These are phyloP conservation scores for Metarhizium guizhouense DNA, from an alignment of 2,329 filamentous ascomycete species.

Conservation along the genomic window DNA sequence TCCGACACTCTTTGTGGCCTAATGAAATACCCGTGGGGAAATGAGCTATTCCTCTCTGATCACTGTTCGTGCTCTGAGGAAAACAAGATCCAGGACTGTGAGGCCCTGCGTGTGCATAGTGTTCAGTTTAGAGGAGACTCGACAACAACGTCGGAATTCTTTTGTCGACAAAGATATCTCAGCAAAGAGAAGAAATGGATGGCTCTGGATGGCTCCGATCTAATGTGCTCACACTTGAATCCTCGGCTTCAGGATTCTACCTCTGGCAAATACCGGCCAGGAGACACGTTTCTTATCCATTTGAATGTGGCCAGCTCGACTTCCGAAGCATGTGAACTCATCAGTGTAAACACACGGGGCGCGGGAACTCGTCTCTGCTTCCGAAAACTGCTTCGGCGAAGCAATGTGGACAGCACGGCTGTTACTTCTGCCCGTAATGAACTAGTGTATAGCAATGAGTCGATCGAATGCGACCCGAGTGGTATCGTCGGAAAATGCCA, in stretches of 20 bases:
- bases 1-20: conserved; percentile 60
- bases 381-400: conserved; percentile 43
- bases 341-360: conserved; percentile 14
- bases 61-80: conserved; percentile 59
- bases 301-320: conserved; percentile 18
- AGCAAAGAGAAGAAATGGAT: conserved; percentile 52
- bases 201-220: conserved; percentile 44
- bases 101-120: conserved; percentile 48
- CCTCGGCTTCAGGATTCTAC: conserved; percentile 7
- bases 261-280: conserved; percentile 29
- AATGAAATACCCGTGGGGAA: conserved; percentile 58
- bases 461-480: conserved; percentile 24
- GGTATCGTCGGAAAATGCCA: conserved; percentile 48
- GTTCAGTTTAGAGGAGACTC: conserved; percentile 50
- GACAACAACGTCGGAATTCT: conserved; percentile 41
- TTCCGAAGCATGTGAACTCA: conserved; percentile 55
- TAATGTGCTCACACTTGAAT: conserved; percentile 37
- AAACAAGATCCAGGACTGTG: conserved; percentile 37
- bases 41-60: conserved; percentile 70
- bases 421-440: conserved; percentile 40
- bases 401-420: conserved; percentile 24
- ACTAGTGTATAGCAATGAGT: conserved; percentile 44
- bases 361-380: conserved; percentile 21
- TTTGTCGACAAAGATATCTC: conserved; percentile 63
- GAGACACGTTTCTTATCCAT: conserved; percentile 51